phyloP scores from a whole-genome alignment of 441 rosid species.

The Adansonia gregorii region DNA sequence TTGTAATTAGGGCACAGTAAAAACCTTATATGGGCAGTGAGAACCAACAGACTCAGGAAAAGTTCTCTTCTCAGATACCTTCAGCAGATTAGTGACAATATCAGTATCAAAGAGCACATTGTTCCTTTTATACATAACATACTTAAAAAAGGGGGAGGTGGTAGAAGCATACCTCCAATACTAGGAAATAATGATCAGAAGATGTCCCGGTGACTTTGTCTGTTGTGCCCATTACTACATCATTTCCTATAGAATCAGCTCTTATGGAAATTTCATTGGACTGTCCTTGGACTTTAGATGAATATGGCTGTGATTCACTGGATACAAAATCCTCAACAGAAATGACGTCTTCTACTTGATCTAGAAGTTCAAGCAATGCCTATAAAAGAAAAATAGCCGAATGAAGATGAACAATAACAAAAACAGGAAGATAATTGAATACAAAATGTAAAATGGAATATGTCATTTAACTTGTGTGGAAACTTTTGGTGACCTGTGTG shows the following conservation, averaged over 20 bases:
- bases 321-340: constrained; percentile 65
- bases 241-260: constrained; percentile 33
- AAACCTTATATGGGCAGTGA: constrained; percentile 71
- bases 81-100: constrained; percentile 25
- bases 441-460: constrained; percentile 12
- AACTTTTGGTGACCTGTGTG: background rate
- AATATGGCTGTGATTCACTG: constrained; percentile 38
- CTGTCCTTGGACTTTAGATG: constrained; percentile 44
- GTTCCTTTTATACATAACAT: constrained; percentile 16
- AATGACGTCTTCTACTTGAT: constrained; percentile 96
- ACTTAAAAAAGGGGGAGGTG: background rate
- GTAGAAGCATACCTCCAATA: constrained; percentile 69
- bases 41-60: constrained; percentile 43
- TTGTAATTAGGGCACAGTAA: constrained; percentile 24
- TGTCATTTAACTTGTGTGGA: background rate
- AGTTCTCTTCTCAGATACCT: constrained; percentile 80
- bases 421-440: constrained; percentile 2
- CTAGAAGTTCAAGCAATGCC: constrained; percentile 92
- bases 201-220: constrained; percentile 36
- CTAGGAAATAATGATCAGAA: constrained; percentile 64
- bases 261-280: constrained; percentile 34
- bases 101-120: constrained; percentile 23
- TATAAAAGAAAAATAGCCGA: constrained; percentile 36
- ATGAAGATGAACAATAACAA: background rate
- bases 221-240: constrained; percentile 35